Evolutionary conservation across 73 alveolate species (phyloP).

Genomic region (Stentor roeselii): DNA sequence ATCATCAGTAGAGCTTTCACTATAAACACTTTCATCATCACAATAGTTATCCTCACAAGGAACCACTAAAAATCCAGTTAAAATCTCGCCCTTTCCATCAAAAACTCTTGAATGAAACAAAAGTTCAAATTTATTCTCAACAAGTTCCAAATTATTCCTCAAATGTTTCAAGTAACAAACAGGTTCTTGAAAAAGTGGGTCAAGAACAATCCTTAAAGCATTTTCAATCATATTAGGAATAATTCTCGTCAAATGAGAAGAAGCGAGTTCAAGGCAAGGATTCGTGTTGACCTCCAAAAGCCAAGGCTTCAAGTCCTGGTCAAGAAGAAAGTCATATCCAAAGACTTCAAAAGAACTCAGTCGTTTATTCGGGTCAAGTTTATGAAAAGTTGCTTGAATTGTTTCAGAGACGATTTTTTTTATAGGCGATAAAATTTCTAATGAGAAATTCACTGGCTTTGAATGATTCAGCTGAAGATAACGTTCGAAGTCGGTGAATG

Average conservation of each 20-base stretch:
- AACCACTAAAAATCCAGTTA: no score
- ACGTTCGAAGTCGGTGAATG: slow-evolving; percentile 64
- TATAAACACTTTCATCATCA: no score
- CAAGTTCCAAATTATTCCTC: background rate
- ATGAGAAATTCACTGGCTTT: slow-evolving; percentile 51
- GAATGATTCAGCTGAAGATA: slow-evolving; percentile 67
- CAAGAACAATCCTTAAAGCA: slow-evolving; percentile 1
- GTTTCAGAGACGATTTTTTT: slow-evolving; percentile 73
- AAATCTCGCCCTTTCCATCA: background rate
- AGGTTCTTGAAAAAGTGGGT: slow-evolving; percentile 1
- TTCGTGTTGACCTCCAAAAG: slow-evolving; percentile 93
- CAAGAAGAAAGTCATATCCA: slow-evolving; percentile 97
- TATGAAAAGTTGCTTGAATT: slow-evolving; percentile 56
- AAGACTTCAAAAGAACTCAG: slow-evolving; percentile 98
- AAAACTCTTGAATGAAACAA: background rate
- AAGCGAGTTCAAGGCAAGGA: slow-evolving; percentile 73
- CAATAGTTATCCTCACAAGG: no score
- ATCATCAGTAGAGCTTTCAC: no score
- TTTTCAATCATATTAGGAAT: slow-evolving; percentile 52
- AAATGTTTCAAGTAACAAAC: background rate
- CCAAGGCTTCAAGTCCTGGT: slow-evolving; percentile 89
- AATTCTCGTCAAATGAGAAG: slow-evolving; percentile 30
- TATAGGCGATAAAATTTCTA: slow-evolving; percentile 71
- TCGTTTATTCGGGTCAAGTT: slow-evolving; percentile 53
- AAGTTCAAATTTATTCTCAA: background rate